Conservation (phyloP, 2,329 filamentous ascomycete species). For the Clonostachys solani region DNA sequence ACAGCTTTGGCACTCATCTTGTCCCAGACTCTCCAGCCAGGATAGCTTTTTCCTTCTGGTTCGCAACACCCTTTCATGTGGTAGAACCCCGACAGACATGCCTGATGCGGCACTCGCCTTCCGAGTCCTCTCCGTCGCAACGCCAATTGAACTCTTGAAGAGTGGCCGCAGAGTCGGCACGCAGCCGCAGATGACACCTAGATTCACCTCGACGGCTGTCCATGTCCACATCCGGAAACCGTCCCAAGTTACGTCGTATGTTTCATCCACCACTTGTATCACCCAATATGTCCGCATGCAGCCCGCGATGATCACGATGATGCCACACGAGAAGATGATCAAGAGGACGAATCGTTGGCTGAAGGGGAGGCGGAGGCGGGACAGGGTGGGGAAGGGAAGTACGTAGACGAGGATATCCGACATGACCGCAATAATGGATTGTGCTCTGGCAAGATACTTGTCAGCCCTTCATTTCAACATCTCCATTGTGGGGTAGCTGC, state of each 20-base stretch:
- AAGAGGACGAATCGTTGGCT: constrained; percentile 26
- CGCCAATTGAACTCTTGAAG: constrained; percentile 5
- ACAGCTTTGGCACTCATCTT: no score
- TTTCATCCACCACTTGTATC: constrained; percentile 22
- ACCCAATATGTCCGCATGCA: constrained; percentile 30
- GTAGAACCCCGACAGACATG: no score
- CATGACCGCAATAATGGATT: constrained; percentile 22
- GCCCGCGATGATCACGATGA: constrained; percentile 28
- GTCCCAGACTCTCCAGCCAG: no score
- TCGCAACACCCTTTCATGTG: no score
- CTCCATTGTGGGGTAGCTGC: background rate
- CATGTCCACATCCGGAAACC: constrained; percentile 34
- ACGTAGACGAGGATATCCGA: constrained; percentile 29
- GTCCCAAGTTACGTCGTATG: constrained; percentile 34
- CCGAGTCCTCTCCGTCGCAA: no score
- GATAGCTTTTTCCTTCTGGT: no score
- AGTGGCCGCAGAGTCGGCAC: constrained; percentile 24
- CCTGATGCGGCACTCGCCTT: no score
- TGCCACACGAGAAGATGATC: constrained; percentile 27
- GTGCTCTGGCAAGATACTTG: constrained; percentile 10
- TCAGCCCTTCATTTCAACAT: background rate
- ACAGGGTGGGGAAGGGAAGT: constrained; percentile 27
- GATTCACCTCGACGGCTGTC: constrained; percentile 33
- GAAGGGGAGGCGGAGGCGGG: constrained; percentile 20
- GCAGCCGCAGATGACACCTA: constrained; percentile 34